phyloP scores from a whole-genome alignment of 1,284 basidiomycete species.

The Ganoderma lingzhi region DNA sequence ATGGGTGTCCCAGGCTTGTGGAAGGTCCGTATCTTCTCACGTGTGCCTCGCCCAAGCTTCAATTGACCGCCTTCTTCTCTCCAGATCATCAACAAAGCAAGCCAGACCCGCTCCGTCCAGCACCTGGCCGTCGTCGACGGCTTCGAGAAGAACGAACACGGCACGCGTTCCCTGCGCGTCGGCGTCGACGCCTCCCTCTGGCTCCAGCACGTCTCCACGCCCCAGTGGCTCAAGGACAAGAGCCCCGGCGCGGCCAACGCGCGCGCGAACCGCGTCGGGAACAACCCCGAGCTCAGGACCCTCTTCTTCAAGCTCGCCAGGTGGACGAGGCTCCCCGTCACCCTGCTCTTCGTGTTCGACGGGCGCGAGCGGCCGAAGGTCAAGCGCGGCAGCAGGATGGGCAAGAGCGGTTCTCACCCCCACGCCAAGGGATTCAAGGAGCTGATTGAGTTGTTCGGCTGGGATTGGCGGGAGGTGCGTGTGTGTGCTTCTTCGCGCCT shows the following conservation, averaged over 20 bases:
- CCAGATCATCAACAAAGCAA: conserved; percentile 48
- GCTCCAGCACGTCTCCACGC: conserved; percentile 48
- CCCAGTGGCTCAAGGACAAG: conserved; percentile 30
- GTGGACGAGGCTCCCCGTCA: conserved; percentile 60
- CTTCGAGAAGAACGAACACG: conserved; percentile 50
- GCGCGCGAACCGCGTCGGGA: conserved; percentile 30
- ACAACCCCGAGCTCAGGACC: conserved; percentile 49
- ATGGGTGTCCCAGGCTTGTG: conserved; percentile 46
- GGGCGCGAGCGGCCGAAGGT: conserved; percentile 64
- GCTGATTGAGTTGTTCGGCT: conserved; percentile 63
- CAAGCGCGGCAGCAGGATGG: conserved; percentile 62
- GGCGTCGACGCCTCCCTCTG: conserved; percentile 60
- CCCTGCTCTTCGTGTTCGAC: conserved; percentile 78
- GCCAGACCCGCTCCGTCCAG: conserved; percentile 46
- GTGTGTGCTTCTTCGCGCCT: background rate
- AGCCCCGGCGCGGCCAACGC: conserved; percentile 32
- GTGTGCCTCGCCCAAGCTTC: background rate
- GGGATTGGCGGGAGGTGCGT: conserved; percentile 65
- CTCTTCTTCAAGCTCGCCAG: conserved; percentile 52
- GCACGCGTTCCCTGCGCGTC: conserved; percentile 50
- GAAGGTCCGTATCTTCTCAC: conserved; percentile 36
- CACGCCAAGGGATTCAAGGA: conserved; percentile 51
- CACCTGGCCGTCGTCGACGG: conserved; percentile 51
- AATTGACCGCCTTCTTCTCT: background rate
- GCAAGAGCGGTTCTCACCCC: conserved; percentile 53